Evolutionary conservation across 1,284 basidiomycete species (phyloP).

Genomic region (Chalciporus sp.): DNA sequence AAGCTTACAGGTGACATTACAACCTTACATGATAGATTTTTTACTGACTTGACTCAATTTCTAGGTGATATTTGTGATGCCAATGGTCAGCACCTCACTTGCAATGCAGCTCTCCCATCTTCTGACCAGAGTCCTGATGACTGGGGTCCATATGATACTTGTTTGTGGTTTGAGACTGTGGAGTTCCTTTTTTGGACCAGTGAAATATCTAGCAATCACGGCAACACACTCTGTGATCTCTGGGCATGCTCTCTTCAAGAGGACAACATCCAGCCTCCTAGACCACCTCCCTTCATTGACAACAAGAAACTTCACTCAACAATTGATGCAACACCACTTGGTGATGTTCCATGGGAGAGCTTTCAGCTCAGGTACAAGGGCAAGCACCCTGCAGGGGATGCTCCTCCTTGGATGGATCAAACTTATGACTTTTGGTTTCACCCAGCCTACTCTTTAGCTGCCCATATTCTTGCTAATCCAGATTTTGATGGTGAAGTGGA

Average conservation of each 20-base stretch:
- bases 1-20: neutral
- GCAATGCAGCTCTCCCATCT: slow-evolving; percentile 4
- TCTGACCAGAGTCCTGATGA: slow-evolving; percentile 7
- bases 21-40: neutral
- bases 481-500: neutral
- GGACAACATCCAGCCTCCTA: too few relatives aligned
- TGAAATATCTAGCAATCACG: slow-evolving; percentile 18
- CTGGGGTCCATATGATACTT: slow-evolving; percentile 15
- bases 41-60: neutral
- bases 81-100: slow-evolving; percentile 7
- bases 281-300: slow-evolving; percentile 23
- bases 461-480: neutral
- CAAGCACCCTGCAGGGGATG: neutral
- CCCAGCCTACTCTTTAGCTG: slow-evolving; percentile 21
- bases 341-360: slow-evolving; percentile 33
- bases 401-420: slow-evolving; percentile 37
- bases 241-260: slow-evolving; percentile 16
- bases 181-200: slow-evolving; percentile 8
- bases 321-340: slow-evolving; percentile 32
- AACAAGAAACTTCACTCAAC: slow-evolving; percentile 30
- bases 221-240: slow-evolving; percentile 14
- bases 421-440: slow-evolving; percentile 40
- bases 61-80: slow-evolving; percentile 1
- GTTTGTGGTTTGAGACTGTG: too few relatives aligned
- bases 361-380: slow-evolving; percentile 27